Evolutionary conservation across 2,329 filamentous ascomycete genomes (phyloP), one percentile per base, ranked within the genome.

Genomic region (Penicillium sp.): DNA sequence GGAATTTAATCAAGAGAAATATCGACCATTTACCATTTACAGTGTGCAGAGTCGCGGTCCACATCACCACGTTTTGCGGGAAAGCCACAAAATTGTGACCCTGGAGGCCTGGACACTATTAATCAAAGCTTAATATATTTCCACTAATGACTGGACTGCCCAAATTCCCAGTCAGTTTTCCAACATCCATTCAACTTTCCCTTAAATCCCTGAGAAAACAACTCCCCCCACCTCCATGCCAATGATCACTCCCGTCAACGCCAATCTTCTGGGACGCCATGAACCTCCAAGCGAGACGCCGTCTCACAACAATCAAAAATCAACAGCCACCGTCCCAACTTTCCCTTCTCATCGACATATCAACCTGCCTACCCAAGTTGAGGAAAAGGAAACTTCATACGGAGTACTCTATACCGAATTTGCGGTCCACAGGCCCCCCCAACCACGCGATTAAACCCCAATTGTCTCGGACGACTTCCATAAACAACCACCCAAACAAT

Each of bases 391-490:
- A 20, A 20, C 25, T 31, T 5, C 28, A 31, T 20, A 22, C 11
- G 14, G 7, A 43, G 4, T 28, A 42, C 20, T 8, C 38, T 31
- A 4, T 31, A 31, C 28, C 28, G 28, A 31, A 31, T 31, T 31
- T 31, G 28, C 6, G 28, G 28, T 31, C 28, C 28, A 4, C 2
- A 25, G 25, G 25, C 2, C 25, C 25, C 42, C 28, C 35, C 17
- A 37, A 11, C 48, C 35, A 37, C 17, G 17, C 11, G 48, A 34
- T 37, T 25, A 15, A 51, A 5, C 17, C 34, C 14, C n/a, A 15
- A 22, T 37, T 38, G 48, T 37, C 48, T 51, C 48, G 48, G 48
- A 15, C 48, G 35, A 51, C 34, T 37, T 39, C 52, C 52, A 54
- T 25, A 54, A 54, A 31, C 17, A 54, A 35, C 22, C 38, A 54